Evolutionary conservation across 306 rosid genomes (phyloP), one percentile per base, ranked within the genome.

Genomic region (Cucumis hystrix): DNA sequence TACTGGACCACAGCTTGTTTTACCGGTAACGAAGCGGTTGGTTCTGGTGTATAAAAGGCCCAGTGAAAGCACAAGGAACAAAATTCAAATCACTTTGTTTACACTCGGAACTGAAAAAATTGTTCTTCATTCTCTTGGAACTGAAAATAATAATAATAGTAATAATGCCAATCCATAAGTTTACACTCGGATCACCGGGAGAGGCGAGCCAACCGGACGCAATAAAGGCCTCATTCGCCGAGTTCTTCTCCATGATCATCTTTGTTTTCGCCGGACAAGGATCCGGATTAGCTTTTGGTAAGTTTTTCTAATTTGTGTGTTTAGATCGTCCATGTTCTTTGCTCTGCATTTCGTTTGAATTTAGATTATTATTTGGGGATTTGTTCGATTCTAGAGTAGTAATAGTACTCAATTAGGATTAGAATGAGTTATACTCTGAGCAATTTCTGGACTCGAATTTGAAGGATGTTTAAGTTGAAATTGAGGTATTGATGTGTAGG

Each of bases 191-290:
- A 28, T 66, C 82, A 0, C 93, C 96, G 6, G 83, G 91, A 68
- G 91, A 92, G 88, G 97, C 93, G 2, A 87, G 91, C 81, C 86
- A 81, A 6, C 97, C 96, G 0, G 92, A 90, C 30, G 97, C 96
- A 28, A 83, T 92, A 12, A 84, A 88, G 81, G 96, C 96, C 1
- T 92, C 91, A 5, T 79, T 88, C 5, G 91, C 96, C 0, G 97
- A 92, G 76, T 90, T 92, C 79, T 90, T 92, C 75, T 92, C 97
- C 4, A 90, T 80, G 92, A 54, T 90, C 21, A 90, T 92, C 68
- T 92, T 92, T 78, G 93, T 92, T 28, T 92, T 92, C 75, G 96
- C 96, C 69, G 97, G 97, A 1, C 89, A 90, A 86, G 97, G 96
- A 63, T 92, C 93, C 40, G 93, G 92, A 74, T 85, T 90, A 90